A percentile compares a stretch with the other conserved stretches of the same genome.
phyloP scores from a whole-genome alignment of 2,329 filamentous ascomycete species.

The Pseudofabraea citricarpa region DNA sequence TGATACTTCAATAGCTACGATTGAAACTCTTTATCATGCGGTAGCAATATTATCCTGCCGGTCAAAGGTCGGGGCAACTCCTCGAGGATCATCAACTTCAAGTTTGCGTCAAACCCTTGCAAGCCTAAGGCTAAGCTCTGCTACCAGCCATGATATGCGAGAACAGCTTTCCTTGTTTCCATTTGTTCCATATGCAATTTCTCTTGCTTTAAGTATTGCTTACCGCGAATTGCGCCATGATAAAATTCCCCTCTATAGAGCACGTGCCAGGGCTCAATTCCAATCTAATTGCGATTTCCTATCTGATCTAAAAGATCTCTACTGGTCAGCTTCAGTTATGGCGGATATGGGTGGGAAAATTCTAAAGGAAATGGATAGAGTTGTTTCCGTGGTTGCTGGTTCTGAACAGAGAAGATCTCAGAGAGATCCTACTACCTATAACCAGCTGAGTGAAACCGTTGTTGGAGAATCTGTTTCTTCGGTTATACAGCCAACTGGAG shows the following conservation, averaged over 20 bases:
- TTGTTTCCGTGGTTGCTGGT: no score
- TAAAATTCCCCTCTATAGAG: conserved; percentile 52
- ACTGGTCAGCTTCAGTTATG: conserved; percentile 43
- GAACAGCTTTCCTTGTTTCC: conserved; percentile 44
- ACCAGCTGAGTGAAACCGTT: no score
- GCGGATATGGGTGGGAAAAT: conserved; percentile 19
- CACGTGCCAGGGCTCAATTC: conserved; percentile 50
- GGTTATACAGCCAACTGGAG: no score
- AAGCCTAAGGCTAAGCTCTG: conserved; percentile 13
- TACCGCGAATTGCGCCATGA: conserved; percentile 62
- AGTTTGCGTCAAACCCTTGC: conserved; percentile 18
- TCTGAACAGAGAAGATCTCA: no score
- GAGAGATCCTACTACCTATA: no score
- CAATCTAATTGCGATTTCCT: conserved; percentile 49
- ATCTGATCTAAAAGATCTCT: conserved; percentile 48
- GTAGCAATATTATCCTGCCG: conserved; percentile 59
- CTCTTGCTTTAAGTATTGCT: conserved; percentile 55
- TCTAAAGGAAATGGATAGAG: conserved; percentile 19
- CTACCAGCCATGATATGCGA: conserved; percentile 20
- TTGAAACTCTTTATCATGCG: conserved; percentile 60
- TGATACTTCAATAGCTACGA: conserved; percentile 50
- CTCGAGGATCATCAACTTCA: conserved; percentile 15
- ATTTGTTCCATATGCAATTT: conserved; percentile 57
- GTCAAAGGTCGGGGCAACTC: conserved; percentile 14
- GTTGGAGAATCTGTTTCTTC: no score